phyloP scores from a whole-genome alignment of 257 asterid species.

The Hygrophila difformis region DNA sequence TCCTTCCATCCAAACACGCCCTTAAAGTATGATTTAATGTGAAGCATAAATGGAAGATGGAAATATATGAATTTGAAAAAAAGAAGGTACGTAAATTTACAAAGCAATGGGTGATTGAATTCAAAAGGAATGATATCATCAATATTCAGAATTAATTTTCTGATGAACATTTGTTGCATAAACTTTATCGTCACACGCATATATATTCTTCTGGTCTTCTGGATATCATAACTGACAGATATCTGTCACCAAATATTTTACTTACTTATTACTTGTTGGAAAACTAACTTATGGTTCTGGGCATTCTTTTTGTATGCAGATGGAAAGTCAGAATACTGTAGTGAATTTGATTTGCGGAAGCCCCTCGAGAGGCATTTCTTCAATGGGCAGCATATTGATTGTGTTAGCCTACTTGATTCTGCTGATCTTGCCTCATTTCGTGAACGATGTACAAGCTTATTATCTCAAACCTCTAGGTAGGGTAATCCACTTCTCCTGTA shows the following conservation, averaged over 20 bases:
- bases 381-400: conserved; percentile 50
- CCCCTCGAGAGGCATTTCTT: conserved; percentile 77
- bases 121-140: too few relatives aligned
- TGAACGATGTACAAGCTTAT: conserved; percentile 65
- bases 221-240: not conserved
- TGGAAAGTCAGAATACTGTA: conserved; percentile 72
- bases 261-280: not conserved
- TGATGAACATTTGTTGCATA: too few relatives aligned
- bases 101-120: too few relatives aligned
- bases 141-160: too few relatives aligned
- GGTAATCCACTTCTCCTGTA: too few relatives aligned
- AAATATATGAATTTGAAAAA: too few relatives aligned
- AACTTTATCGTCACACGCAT: too few relatives aligned
- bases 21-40: too few relatives aligned
- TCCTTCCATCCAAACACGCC: too few relatives aligned
- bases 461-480: conserved; percentile 69
- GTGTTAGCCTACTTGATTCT: conserved; percentile 64
- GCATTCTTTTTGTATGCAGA: conserved; percentile 32
- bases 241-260: too few relatives aligned
- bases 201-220: conserved; percentile 4
- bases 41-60: too few relatives aligned
- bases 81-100: too few relatives aligned
- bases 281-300: not conserved
- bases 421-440: conserved; percentile 51
- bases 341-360: conserved; percentile 84